These are phyloP conservation scores for Aspergillus alliaceus DNA, from an alignment of 2,329 filamentous ascomycete genomes.

Conservation along the genomic window DNA sequence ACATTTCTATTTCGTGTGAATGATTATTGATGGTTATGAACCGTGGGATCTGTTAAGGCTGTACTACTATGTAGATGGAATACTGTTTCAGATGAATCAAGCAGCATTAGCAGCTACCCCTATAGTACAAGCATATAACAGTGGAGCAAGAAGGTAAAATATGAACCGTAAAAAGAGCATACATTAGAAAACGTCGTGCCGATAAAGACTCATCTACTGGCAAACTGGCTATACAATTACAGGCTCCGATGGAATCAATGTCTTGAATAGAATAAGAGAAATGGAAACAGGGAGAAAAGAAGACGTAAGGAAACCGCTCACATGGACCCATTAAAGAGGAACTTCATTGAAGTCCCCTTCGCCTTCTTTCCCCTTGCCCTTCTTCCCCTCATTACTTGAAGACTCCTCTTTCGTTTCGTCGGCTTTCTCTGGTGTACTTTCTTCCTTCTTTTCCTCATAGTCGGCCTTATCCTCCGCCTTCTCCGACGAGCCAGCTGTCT, in stretches of 20 bases:
- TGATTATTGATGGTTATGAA: not conserved
- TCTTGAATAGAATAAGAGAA: conserved; percentile 14
- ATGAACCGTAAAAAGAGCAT: conserved; percentile 12
- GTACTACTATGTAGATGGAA: not conserved
- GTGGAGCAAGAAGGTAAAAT: not conserved
- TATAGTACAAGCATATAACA: conserved; percentile 15
- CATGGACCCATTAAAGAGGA: conserved; percentile 24
- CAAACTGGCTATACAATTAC: conserved; percentile 4
- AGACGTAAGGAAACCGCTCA: conserved; percentile 13
- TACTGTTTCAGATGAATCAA: not conserved
- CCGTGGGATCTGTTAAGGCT: not conserved
- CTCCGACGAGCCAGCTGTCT: not conserved
- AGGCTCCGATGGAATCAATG: not conserved
- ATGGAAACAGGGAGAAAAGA: conserved; percentile 12
- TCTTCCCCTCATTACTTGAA: conserved; percentile 16
- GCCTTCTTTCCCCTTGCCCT: conserved; percentile 32
- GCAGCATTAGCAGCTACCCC: conserved; percentile 8
- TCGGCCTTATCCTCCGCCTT: conserved; percentile 10
- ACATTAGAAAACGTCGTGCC: conserved; percentile 1
- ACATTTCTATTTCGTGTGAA: not conserved
- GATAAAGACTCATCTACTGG: not conserved
- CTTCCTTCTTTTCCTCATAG: conserved; percentile 9
- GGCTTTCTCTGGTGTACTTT: conserved; percentile 16
- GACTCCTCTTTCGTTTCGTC: conserved; percentile 21
- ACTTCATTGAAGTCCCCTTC: conserved; percentile 38